These are phyloP conservation scores for Bipolaris victoriae DNA, from an alignment of 2,329 filamentous ascomycete species.

Conservation along the genomic window DNA sequence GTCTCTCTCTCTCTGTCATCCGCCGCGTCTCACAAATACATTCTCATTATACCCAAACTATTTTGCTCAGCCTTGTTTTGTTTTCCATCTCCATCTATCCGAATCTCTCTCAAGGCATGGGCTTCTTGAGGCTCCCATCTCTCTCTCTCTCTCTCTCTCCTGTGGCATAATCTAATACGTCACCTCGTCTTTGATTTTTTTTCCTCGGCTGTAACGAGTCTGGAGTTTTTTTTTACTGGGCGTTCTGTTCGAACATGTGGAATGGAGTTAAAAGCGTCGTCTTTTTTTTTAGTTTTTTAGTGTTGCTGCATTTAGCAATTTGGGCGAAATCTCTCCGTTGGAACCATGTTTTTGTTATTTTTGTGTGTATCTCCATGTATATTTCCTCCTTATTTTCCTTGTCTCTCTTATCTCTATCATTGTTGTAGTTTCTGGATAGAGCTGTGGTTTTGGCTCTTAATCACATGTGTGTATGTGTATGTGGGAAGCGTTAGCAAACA, in stretches of 20 bases:
- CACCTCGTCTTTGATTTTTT: not conserved
- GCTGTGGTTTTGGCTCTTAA: no score
- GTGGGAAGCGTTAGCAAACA: no score
- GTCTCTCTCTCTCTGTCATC: not conserved
- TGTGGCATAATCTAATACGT: conserved; percentile 15
- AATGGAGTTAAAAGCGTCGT: conserved; percentile 13
- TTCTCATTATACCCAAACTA: conserved; percentile 16
- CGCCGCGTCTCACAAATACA: conserved; percentile 2
- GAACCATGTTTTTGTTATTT: no score
- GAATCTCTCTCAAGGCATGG: not conserved
- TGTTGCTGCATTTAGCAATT: not conserved
- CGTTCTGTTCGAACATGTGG: no score
- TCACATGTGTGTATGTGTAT: no score
- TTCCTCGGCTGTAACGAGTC: conserved; percentile 6
- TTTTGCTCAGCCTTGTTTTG: conserved; percentile 9
- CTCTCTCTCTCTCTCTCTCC: not conserved
- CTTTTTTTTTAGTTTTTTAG: not conserved
- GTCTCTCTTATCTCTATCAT: no score
- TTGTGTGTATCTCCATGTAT: no score
- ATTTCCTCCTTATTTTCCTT: no score
- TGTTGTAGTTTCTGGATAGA: no score
- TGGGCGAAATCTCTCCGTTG: not conserved
- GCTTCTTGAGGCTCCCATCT: not conserved
- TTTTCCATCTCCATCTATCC: not conserved
- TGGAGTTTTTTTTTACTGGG: conserved; percentile 4